Base-by-base conservation (phyloP, 169 alveolate genomes). In the Eimeria acervulina region DNA sequence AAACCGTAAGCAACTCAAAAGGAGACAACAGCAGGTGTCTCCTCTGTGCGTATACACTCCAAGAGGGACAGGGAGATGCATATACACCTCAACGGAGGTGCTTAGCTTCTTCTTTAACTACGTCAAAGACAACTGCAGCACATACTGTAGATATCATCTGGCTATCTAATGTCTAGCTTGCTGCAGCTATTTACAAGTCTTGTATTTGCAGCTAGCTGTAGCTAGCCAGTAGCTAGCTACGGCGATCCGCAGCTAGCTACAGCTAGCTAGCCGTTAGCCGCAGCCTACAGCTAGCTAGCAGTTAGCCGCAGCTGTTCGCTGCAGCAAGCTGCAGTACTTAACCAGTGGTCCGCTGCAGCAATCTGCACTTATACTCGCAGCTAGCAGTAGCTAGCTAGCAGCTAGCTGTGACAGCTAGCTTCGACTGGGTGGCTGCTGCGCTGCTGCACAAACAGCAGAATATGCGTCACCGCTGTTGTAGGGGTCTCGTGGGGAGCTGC, bases 401-500 rank as follows among this genome's bases (percentile, higher is more conserved):
- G 83, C 83, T n/a, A 33, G 89, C 89, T 78, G 44, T n/a, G n/a
- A n/a, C 66, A 40, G 89, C 66, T 23, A 47, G 55, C 55, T n/a
- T n/a, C n/a, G n/a, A n/a, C n/a, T n/a, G n/a, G n/a, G n/a, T n/a
- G n/a, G n/a, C n/a, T n/a, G n/a, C n/a, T n/a, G n/a, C n/a, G n/a
- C n/a, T n/a, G n/a, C n/a, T n/a, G n/a, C n/a, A n/a, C n/a, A n/a
- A n/a, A n/a, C n/a, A n/a, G n/a, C n/a, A n/a, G n/a, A n/a, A n/a
- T n/a, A n/a, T n/a, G n/a, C n/a, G n/a, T n/a, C 55, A 47, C 55
- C 5, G 55, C 55, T 47, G 12, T 47, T 5, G 55, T 12, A 47
- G 12, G 55, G 12, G 55, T n/a, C n/a, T n/a, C n/a, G n/a, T n/a
- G n/a, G n/a, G n/a, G n/a, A n/a, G n/a, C n/a, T n/a, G n/a, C n/a